Evolutionary conservation across 306 rosid genomes (phyloP).

Genomic region (Corylus avellana): DNA sequence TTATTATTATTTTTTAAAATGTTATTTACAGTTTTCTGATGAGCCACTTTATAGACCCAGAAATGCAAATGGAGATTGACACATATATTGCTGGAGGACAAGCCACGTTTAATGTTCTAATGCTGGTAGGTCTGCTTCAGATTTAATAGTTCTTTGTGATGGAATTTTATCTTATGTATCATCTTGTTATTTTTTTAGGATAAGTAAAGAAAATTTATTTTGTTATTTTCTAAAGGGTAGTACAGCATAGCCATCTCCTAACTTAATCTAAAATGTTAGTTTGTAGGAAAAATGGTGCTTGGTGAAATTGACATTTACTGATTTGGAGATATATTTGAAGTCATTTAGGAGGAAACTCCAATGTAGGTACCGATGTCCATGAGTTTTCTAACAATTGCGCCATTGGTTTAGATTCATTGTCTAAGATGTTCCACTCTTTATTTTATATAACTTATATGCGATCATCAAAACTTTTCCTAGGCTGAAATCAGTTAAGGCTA

Average conservation of each 20-base stretch:
- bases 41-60: conserved; percentile 44
- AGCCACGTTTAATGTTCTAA: conserved; percentile 41
- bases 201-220: no score
- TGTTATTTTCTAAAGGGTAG: neutral
- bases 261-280: conserved; percentile 17
- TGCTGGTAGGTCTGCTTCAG: conserved; percentile 44
- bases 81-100: conserved; percentile 42
- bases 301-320: conserved; percentile 16
- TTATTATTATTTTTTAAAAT: no score
- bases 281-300: conserved; percentile 24
- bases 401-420: neutral
- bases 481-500: neutral
- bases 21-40: conserved; percentile 7
- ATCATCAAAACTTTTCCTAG: neutral
- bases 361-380: conserved; percentile 5
- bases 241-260: neutral
- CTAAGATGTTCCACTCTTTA: neutral
- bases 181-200: neutral
- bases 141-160: neutral
- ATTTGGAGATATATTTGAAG: neutral
- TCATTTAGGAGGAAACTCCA: conserved; percentile 21
- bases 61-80: conserved; percentile 60
- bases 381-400: neutral
- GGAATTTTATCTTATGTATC: neutral
- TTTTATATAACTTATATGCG: neutral